phyloP scores from a whole-genome alignment of 2,329 filamentous ascomycete genomes.

The Volutella citrinella region DNA sequence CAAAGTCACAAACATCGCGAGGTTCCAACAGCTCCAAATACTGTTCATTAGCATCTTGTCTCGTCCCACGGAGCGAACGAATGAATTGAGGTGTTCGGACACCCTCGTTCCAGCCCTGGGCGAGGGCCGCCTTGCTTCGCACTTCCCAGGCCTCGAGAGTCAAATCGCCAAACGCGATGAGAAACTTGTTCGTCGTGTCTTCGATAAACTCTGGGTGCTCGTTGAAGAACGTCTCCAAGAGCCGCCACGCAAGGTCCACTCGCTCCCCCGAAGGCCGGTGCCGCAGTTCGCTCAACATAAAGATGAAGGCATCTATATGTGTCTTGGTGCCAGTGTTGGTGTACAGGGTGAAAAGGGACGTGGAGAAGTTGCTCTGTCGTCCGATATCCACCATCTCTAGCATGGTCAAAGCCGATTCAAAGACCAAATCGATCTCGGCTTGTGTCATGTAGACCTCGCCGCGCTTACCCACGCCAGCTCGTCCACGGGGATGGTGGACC shows the following conservation, averaged over 20 bases:
- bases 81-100: slow-evolving; percentile 9
- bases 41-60: neutral
- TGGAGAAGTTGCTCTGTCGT: slow-evolving; percentile 24
- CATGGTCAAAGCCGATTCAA: slow-evolving; percentile 19
- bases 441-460: slow-evolving; percentile 12
- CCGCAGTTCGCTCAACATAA: slow-evolving; percentile 29
- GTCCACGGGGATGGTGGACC: slow-evolving; percentile 24
- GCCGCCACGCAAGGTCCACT: slow-evolving; percentile 24
- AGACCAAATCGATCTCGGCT: slow-evolving; percentile 22
- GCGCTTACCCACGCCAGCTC: neutral
- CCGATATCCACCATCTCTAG: slow-evolving; percentile 21
- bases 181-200: slow-evolving; percentile 4
- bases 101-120: neutral
- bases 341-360: slow-evolving; percentile 27
- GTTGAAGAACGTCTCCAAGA: slow-evolving; percentile 22
- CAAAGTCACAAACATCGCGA: neutral
- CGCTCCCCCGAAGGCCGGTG: slow-evolving; percentile 10
- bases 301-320: slow-evolving; percentile 30
- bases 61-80: slow-evolving; percentile 7
- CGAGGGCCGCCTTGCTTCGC: slow-evolving; percentile 6
- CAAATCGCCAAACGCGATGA: slow-evolving; percentile 11
- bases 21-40: neutral
- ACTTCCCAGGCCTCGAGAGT: slow-evolving; percentile 22
- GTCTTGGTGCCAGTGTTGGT: slow-evolving; percentile 23
- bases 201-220: slow-evolving; percentile 18